Evolutionary conservation across 176 grass and related monocot species (phyloP), one percentile per base, ranked within the genome.

Genomic region (Cymbopogon citratus): DNA sequence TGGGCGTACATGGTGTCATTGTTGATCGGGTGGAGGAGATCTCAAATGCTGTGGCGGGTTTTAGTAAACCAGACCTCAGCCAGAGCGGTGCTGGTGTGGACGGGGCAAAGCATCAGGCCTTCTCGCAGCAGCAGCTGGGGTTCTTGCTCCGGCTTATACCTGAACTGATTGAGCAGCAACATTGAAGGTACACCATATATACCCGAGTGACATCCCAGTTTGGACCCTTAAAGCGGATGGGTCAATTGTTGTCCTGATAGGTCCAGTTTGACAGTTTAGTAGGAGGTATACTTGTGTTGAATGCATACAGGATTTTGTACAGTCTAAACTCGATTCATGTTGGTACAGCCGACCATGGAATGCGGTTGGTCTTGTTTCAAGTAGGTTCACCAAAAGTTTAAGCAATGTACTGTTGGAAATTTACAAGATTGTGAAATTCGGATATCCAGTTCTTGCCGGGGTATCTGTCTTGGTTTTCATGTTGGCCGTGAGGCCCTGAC

Each of bases 121-220:
- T 91, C 75, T 91, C 88, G 0, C 71, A 91, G 16, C 74, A 79
- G 76, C 86, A 94, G 76, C 66, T 94, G 46, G 68, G 82, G 13
- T 94, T 94, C 80, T 66, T 94, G 86, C 91, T 94, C 34, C 81
- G 80, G 40, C 80, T 88, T 65, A 91, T 94, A 74, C 88, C 86
- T 88, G 80, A 91, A 63, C 33, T 86, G 33, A 75, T 94, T 48
- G 86, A 86, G 66, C 85, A 90, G 27, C 67, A 25, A 62, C 66
- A 57, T 7, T 80, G 54, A 90, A 77, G 43, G 31, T 74, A 39
- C 35, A 51, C 74, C 43, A 29, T 28, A 45, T 60, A 13, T 45
- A 41, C 18, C 24, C 43, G 54, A 66, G 41, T 56, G 7, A 0
- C 26, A 23, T 25, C 25, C 31, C 77, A 68, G 12, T 41, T 54